A percentile compares a stretch with the other conserved stretches of the same genome.
phyloP scores from a whole-genome alignment of 495 filamentous ascomycete species.

The Neurospora sp. region DNA sequence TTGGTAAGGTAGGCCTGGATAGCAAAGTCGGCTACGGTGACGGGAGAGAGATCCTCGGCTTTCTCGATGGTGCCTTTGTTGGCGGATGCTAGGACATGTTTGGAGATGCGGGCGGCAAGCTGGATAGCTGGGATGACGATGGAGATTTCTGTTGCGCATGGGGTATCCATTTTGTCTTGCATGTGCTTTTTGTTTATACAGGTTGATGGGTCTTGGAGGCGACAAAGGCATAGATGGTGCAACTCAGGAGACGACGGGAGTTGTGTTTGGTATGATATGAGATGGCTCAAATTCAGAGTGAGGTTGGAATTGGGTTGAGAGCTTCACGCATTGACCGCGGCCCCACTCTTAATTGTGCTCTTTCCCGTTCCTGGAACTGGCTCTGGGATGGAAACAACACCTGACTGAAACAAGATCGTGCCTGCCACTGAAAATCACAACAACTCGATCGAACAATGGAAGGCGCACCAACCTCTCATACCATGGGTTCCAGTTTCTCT shows the following conservation, averaged over 20 bases:
- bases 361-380: neutral
- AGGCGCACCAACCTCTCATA: neutral
- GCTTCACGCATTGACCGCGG: neutral
- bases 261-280: neutral
- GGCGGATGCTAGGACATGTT: conserved; percentile 16
- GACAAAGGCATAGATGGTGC: neutral
- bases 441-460: neutral
- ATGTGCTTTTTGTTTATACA: neutral
- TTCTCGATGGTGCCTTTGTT: conserved; percentile 30
- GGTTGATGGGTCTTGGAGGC: neutral
- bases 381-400: neutral
- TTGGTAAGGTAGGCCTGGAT: conserved; percentile 53
- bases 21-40: conserved; percentile 60
- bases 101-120: conserved; percentile 30
- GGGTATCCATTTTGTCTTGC: conserved; percentile 20
- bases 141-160: conserved; percentile 22
- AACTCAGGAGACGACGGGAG: neutral
- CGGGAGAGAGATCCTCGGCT: conserved; percentile 44
- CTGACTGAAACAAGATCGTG: neutral
- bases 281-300: neutral
- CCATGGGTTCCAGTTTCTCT: neutral
- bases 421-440: neutral
- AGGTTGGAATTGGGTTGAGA: neutral
- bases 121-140: conserved; percentile 20
- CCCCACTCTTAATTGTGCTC: neutral